Evolutionary conservation across 2,329 filamentous ascomycete genomes (phyloP).

Genomic region (Penicillium sp.): DNA sequence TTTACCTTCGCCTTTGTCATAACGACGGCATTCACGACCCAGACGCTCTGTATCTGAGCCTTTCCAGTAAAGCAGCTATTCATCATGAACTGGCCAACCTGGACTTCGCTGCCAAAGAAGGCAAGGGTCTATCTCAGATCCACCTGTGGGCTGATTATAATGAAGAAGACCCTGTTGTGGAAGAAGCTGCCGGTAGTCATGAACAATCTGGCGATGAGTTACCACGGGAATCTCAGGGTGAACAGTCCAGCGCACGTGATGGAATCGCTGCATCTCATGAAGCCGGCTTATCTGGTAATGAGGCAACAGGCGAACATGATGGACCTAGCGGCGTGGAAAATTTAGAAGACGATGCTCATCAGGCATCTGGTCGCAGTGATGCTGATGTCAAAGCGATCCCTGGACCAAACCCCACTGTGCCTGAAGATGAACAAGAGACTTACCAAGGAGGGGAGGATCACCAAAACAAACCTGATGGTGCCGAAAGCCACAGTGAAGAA

Average conservation of each 20-base stretch:
- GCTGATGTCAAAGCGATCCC: neutral
- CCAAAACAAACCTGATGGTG: neutral
- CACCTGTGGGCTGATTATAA: slow-evolving; percentile 49
- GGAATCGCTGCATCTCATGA: neutral
- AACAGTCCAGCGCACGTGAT: neutral
- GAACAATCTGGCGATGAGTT: slow-evolving; percentile 16
- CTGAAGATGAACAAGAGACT: slow-evolving; percentile 16
- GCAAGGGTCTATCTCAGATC: slow-evolving; percentile 58
- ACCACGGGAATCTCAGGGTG: slow-evolving; percentile 10
- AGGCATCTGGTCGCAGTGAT: neutral
- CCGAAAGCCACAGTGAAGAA: slow-evolving; percentile 14
- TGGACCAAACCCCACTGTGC: neutral
- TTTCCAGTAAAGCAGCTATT: slow-evolving; percentile 57
- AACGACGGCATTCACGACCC: slow-evolving; percentile 58
- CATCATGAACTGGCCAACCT: slow-evolving; percentile 54
- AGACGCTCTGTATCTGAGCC: slow-evolving; percentile 58
- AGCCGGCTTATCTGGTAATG: neutral
- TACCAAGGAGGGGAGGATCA: slow-evolving; percentile 7
- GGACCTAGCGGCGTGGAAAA: neutral
- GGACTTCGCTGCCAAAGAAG: slow-evolving; percentile 53
- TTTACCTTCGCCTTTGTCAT: slow-evolving; percentile 59
- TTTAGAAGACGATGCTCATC: neutral
- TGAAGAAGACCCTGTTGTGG: slow-evolving; percentile 37
- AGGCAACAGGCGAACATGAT: neutral
- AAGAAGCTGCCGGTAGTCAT: slow-evolving; percentile 15